These are phyloP conservation scores for Yamadazyma jaroonii DNA, from an alignment of 1,139 yeast genomes.

Conservation along the genomic window DNA sequence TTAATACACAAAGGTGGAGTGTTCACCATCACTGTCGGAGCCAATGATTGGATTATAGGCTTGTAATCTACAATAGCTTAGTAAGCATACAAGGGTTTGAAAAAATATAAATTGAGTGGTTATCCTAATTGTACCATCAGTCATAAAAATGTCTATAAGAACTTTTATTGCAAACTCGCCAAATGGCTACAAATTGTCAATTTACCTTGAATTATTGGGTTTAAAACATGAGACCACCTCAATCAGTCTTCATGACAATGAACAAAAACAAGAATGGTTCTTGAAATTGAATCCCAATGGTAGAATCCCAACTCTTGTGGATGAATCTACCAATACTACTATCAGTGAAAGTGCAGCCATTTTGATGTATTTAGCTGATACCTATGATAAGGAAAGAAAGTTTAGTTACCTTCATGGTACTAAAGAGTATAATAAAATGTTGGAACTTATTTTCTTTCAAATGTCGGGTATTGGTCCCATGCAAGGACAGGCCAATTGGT, in stretches of 20 bases:
- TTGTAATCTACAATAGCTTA: too few species aligned
- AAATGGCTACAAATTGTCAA: conserved; percentile 53
- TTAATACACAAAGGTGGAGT: too few species aligned
- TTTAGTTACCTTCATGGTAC: conserved; percentile 45
- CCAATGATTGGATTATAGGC: too few species aligned
- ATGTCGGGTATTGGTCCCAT: conserved; percentile 61
- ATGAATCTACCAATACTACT: conserved; percentile 39
- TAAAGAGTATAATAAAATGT: conserved; percentile 44
- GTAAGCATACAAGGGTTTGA: too few species aligned
- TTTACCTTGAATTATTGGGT: conserved; percentile 46
- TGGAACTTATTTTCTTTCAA: conserved; percentile 54
- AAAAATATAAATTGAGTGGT: too few species aligned
- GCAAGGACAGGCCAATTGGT: conserved; percentile 58
- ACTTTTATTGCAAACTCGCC: conserved; percentile 28
- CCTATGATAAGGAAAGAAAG: conserved; percentile 52
- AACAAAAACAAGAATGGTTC: conserved; percentile 54
- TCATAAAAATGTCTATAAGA: too few species aligned
- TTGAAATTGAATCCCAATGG: conserved; percentile 59
- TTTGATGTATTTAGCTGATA: conserved; percentile 52
- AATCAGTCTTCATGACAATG: conserved; percentile 38
- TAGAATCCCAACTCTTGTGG: conserved; percentile 55
- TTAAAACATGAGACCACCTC: conserved; percentile 43
- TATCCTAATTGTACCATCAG: too few species aligned
- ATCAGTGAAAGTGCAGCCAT: conserved; percentile 61
- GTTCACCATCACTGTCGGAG: too few species aligned